Evolutionary conservation across 352 stramenopile species (phyloP), one percentile per base, ranked within the genome.

Genomic region (Aphanomyces invadans): DNA sequence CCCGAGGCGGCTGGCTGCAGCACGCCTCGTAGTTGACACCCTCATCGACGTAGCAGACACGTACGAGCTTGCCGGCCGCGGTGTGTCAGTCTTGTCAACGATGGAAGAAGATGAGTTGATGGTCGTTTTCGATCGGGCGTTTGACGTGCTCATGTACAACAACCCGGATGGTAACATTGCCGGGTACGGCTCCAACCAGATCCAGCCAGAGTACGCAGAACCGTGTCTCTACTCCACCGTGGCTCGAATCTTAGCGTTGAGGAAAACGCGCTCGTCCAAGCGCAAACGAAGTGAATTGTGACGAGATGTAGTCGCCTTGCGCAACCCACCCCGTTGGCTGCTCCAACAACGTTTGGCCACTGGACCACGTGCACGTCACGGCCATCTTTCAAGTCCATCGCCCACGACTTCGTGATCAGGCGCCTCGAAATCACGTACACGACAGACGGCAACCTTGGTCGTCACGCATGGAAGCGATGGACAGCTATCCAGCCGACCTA

Each of bases 121-220:
- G 15, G 49, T 57, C 12, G 49, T 57, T 7, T 57, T 57, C 23
- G 49, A 57, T 21, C 49, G 49, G 4, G 49, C 49, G 49, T 57
- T 57, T n/a, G 1, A 39, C 29, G 49, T 57, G 23, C 49, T 57
- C 49, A 57, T 57, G 49, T 38, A 33, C 49, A 57, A 57, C 49
- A 57, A 57, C 49, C 49, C 49, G 1, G 17, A 57, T 2, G 49
- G 49, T 26, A 57, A 57, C 29, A 9, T 57, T 12, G 49, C 49
- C 7, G 49, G 49, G 7, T 29, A 21, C 29, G 49, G 25, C 0
- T 38, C 49, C 21, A 38, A 38, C 25, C 49, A 57, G 19, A 57
- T 57, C 23, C 49, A 28, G 19, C 49, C 49, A 23, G 23, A 57
- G n/a, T 33, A 32, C 17, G 49, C 49, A 4, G 21, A 57, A 21